Evolutionary conservation across 441 rosid species (phyloP).

Genomic region (Eruca vesicaria): DNA sequence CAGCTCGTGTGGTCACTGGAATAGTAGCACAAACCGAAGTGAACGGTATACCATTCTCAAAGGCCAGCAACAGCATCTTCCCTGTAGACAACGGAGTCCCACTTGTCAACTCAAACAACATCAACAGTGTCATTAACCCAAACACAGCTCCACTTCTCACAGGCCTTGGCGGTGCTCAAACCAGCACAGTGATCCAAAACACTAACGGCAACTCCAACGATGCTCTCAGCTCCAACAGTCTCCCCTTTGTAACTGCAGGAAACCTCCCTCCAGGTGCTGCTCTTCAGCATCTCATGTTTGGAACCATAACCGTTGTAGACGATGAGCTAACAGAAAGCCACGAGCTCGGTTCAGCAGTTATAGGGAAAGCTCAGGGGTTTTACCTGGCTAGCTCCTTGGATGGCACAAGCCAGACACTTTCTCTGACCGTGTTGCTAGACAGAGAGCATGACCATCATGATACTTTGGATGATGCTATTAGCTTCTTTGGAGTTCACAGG

Average conservation of each 20-base stretch:
- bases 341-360: conserved; percentile 57
- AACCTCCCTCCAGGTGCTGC: conserved; percentile 59
- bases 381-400: conserved; percentile 65
- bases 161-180: conserved; percentile 51
- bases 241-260: conserved; percentile 61
- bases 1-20: conserved; percentile 63
- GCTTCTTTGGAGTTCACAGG: conserved; percentile 68
- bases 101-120: conserved; percentile 40
- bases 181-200: conserved; percentile 43
- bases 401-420: conserved; percentile 57
- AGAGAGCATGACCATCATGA: conserved; percentile 42
- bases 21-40: conserved; percentile 51
- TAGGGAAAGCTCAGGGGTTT: conserved; percentile 65
- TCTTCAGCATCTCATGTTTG: conserved; percentile 63
- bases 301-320: conserved; percentile 55
- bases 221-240: conserved; percentile 37
- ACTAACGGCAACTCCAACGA: conserved; percentile 41
- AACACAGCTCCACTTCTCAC: conserved; percentile 54
- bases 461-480: conserved; percentile 45
- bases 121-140: conserved; percentile 46
- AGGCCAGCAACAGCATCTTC: conserved; percentile 49
- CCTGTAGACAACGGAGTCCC: conserved; percentile 53
- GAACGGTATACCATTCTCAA: conserved; percentile 59
- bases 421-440: conserved; percentile 50
- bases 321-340: conserved; percentile 63